Base-by-base conservation (phyloP, 2,329 filamentous ascomycete genomes). In the Nannizzia gypsea region DNA sequence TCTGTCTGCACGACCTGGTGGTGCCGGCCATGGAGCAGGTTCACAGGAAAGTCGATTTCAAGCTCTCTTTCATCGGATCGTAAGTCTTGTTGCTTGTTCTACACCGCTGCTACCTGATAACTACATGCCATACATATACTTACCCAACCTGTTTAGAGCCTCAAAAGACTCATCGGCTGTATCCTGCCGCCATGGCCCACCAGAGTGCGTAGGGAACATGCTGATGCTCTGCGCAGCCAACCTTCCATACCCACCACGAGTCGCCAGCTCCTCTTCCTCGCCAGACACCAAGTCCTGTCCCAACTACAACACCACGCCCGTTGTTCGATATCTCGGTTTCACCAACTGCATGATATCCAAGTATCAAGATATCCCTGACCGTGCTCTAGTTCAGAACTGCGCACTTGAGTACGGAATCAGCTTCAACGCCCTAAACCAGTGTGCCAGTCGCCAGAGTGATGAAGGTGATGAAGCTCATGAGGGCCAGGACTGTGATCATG, bases 161-260 rank as follows among this genome's bases (percentile, higher is more conserved):
- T 75, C 78, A 52, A 85, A 88, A 57, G 79, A 85, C 63, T 87
- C 93, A 67, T 89, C 91, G 67, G 91, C 90, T 59, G 86, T 97
- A 62, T 79, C 83, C 36, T 99, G 93, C 78, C 92, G 80, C 76
- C 93, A 99, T 72, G 93, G 93, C 6, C 88, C 90, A 3, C 81
- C 80, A 46, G 93, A 99, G 76, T 99, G 89, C 72, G 83, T 97
- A 68, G 93, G 93, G 63, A 90, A 99, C 75, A 95, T 96, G 71
- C 80, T 99, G 73, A 87, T 96, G 72, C 86, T 99, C 56, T 99
- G 93, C 75, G 91, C 91, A 36, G 85, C 86, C 61, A 80, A 87
- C 64, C 80, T 93, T 11, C 76, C 75, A 22, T 76, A 76, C 62
- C 60, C 62, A 11, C 38, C 56, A 34, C 38, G 1, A 1, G n/a